phyloP scores from a whole-genome alignment of 2,329 filamentous ascomycete genomes.

The Colletotrichum paranaense region DNA sequence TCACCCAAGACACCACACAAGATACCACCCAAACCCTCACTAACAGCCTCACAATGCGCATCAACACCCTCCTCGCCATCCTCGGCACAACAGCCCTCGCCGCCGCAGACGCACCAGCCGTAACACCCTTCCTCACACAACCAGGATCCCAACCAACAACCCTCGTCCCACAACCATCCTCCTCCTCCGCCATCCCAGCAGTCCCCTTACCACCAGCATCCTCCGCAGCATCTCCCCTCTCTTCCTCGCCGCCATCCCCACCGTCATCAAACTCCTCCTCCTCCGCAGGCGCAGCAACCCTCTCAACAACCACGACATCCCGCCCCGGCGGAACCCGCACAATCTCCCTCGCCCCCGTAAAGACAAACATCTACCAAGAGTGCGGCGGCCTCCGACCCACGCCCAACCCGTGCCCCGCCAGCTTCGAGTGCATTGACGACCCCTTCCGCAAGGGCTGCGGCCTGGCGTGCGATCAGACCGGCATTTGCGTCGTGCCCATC shows the following conservation, averaged over 20 bases:
- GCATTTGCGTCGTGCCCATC: slow-evolving; percentile 44
- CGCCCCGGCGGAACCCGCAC: background rate
- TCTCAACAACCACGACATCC: background rate
- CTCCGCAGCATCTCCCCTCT: background rate
- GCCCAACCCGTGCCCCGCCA: slow-evolving; percentile 41
- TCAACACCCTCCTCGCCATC: slow-evolving; percentile 5
- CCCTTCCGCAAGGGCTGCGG: slow-evolving; percentile 46
- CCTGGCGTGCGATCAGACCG: slow-evolving; percentile 48
- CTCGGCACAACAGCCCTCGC: slow-evolving; percentile 14
- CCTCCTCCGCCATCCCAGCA: background rate
- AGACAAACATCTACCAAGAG: slow-evolving; percentile 38
- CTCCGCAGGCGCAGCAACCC: background rate
- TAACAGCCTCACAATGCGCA: background rate
- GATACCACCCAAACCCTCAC: background rate
- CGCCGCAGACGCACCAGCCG: background rate
- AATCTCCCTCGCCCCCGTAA: background rate
- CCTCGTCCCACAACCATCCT: background rate
- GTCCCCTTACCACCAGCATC: background rate
- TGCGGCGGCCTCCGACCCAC: slow-evolving; percentile 46
- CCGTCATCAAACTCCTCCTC: background rate
- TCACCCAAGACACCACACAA: background rate
- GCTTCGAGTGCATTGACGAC: slow-evolving; percentile 46
- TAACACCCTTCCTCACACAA: background rate
- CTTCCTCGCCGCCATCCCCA: background rate
- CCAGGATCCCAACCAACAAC: background rate